Evolutionary conservation across 2,329 filamentous ascomycete genomes (phyloP).

Genomic region (Xylaria hypoxylon): DNA sequence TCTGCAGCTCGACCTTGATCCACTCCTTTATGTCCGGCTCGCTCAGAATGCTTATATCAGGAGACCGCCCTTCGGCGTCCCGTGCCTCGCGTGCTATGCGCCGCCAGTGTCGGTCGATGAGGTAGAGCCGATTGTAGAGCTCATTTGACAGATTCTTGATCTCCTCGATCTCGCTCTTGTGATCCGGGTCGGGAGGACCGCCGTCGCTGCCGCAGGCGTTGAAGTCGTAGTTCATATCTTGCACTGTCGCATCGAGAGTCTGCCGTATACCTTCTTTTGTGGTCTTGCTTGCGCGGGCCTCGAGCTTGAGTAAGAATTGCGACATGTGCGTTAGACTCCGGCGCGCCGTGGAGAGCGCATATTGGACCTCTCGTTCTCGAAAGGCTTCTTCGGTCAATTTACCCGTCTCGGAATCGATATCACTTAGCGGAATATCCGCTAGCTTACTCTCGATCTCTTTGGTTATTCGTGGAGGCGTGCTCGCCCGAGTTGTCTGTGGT

Average conservation of each 20-base stretch:
- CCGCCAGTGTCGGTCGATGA: slow-evolving; percentile 45
- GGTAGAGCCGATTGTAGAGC: slow-evolving; percentile 42
- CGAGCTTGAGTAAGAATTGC: slow-evolving; percentile 49
- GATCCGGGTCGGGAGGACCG: slow-evolving; percentile 6
- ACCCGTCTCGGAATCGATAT: slow-evolving; percentile 9
- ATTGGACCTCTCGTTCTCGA: slow-evolving; percentile 36
- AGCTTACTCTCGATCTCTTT: background rate
- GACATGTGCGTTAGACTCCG: slow-evolving; percentile 45
- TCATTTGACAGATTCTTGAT: slow-evolving; percentile 41
- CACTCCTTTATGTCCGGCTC: slow-evolving; percentile 43
- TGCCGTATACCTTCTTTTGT: slow-evolving; percentile 48
- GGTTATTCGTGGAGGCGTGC: background rate
- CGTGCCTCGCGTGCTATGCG: slow-evolving; percentile 32
- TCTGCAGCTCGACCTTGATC: slow-evolving; percentile 39
- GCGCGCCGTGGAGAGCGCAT: slow-evolving; percentile 39
- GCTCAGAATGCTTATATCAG: slow-evolving; percentile 36
- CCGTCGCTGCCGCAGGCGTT: slow-evolving; percentile 5
- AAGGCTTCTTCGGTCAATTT: slow-evolving; percentile 30
- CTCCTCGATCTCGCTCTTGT: slow-evolving; percentile 42
- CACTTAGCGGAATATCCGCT: background rate
- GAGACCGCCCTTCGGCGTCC: slow-evolving; percentile 28
- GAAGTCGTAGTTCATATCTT: slow-evolving; percentile 33
- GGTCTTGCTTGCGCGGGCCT: slow-evolving; percentile 45
- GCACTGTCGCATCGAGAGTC: slow-evolving; percentile 47
- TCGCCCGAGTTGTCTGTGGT: background rate